Conservation (phyloP, 768 basidiomycete genomes). For the Peribolospora baueri region DNA sequence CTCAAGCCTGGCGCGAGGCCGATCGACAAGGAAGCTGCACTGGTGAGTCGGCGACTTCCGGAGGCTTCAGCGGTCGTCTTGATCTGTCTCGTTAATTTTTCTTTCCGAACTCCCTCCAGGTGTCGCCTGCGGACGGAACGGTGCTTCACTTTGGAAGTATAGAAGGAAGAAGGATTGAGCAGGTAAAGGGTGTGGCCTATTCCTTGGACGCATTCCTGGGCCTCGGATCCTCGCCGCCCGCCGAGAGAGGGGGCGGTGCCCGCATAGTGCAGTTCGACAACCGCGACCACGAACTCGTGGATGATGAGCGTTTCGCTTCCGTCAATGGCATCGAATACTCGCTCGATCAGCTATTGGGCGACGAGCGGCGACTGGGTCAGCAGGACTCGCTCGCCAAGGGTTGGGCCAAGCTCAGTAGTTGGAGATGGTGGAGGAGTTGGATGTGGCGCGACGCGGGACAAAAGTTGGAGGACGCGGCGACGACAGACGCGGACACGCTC, state of each 20-base stretch:
- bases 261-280: slow-evolving; percentile 17
- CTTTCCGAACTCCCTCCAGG: slow-evolving; percentile 24
- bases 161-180: slow-evolving; percentile 51
- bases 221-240: slow-evolving; percentile 24
- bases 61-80: background rate
- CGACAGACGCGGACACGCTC: slow-evolving; percentile 16
- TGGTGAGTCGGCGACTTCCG: slow-evolving; percentile 28
- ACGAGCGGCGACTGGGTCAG: slow-evolving; percentile 2
- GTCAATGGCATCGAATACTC: slow-evolving; percentile 94
- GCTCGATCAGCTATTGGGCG: slow-evolving; percentile 64
- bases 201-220: slow-evolving; percentile 84
- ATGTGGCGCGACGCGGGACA: slow-evolving; percentile 3
- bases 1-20: slow-evolving; percentile 62
- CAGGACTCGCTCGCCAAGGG: slow-evolving; percentile 2
- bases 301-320: slow-evolving; percentile 76
- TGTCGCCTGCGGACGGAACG: slow-evolving; percentile 82
- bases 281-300: slow-evolving; percentile 23
- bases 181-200: slow-evolving; percentile 94
- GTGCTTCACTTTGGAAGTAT: slow-evolving; percentile 82
- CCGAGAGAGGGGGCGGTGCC: slow-evolving; percentile 9
- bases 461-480: slow-evolving; percentile 25
- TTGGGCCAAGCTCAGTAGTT: background rate
- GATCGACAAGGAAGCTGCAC: slow-evolving; percentile 38
- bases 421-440: background rate
- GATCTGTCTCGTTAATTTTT: background rate